Evolutionary conservation across 345 rosid species (phyloP), one percentile per base, ranked within the genome.

Genomic region (Acer negundo): DNA sequence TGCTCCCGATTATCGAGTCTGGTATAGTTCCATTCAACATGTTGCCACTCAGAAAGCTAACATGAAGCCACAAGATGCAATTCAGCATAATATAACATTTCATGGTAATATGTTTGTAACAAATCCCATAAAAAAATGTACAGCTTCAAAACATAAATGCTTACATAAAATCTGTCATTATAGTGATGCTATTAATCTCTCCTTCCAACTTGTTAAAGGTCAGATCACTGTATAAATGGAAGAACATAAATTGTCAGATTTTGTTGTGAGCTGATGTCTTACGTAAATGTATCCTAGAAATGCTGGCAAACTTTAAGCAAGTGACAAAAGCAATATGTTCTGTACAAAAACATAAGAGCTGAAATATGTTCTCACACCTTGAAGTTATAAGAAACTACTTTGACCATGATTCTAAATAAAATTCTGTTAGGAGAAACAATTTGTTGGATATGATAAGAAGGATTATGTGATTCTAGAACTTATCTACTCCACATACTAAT

Each of bases 21-120:
- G 80, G 77, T 55, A 76, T 76, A 67, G 47, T 67, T 80, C 83
- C 83, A 72, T 63, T 80, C 46, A 80, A 79, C 51, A 46, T 58
- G 70, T 76, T 80, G 64, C 70, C 73, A 1, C 73, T 76, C 5
- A 80, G 77, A 49, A 72, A 80, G 55, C 80, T 80, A 69, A 67
- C 1, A 9, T 16, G 42, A 46, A 46, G 10, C 56, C 11, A 58
- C 65, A 76, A n/a, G n/a, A 66, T 7, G 38, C 61, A 65, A 69
- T 65, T 53, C 24, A 72, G 62, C n/a, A 40, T 19, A 1, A 63
- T 12, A 63, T 63, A 63, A 63, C 3, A 13, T 62, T 53, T 53
- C 7, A 16, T 7, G 20, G 44, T 28, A 12, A 31, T 17, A 44
- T n/a, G n/a, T n/a, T n/a, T 28, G 61, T 35, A 61, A 62, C 40